Evolutionary conservation across 352 stramenopile genomes (phyloP), one percentile per base, ranked within the genome.

Genomic region (Phytophthora uliginosa): DNA sequence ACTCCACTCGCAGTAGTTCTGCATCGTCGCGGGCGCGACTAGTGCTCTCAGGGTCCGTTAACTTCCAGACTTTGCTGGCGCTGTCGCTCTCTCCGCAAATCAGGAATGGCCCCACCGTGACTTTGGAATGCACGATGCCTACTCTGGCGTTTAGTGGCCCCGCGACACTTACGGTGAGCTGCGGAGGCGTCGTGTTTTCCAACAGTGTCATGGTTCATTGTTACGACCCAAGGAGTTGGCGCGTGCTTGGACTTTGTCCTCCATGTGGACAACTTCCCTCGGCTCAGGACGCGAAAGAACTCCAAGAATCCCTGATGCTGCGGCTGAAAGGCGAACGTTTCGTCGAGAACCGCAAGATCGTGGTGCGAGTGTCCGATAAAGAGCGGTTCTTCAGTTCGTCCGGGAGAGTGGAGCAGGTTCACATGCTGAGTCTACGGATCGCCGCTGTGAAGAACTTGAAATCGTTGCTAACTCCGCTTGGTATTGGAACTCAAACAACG

Each of bases 171-270:
- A 76, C 70, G 3, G 63, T 94, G 6, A 68, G 58, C 9, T 76
- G 90, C 38, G 82, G 78, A 26, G 82, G 81, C 7, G 71, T 91
- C 7, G 65, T 73, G 4, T 92, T 93, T 51, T 94, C 86, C 0
- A 94, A 94, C 51, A 69, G 75, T 17, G 77, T 94, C 15, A 86
- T 71, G 18, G 74, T 91, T 24, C 80, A 92, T n/a, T 92, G 83
- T 70, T 94, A 94, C 54, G 83, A 94, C 50, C 85, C 86, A 18
- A 76, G 83, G 8, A 72, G 71, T 12, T 92, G 83, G 83, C 63
- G 64, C 15, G 83, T 93, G 34, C 69, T 62, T 13, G 58, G 66
- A 0, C 26, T 93, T 13, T 61, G 81, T 42, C 86, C 84, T 55
- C 69, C 84, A 0, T 91, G 83, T 55, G 81, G 82, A 0, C 76